These are phyloP conservation scores for Tulasnella sp. DNA, from an alignment of 768 basidiomycete species.

Conservation along the genomic window DNA sequence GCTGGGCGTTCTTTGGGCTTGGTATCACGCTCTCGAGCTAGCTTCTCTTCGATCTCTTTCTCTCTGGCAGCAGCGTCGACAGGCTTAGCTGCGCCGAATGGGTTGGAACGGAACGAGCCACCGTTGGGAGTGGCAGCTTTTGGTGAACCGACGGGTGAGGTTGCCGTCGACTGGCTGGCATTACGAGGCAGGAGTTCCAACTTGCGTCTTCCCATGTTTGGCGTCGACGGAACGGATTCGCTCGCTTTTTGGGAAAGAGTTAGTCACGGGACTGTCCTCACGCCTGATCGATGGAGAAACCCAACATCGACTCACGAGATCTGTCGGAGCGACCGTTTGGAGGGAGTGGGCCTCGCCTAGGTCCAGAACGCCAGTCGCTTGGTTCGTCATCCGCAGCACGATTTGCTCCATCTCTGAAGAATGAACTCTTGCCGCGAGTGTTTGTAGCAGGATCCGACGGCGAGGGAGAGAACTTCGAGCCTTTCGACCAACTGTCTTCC, in stretches of 20 bases:
- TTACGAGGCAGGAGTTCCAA: slow-evolving; percentile 83
- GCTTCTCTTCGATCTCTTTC: slow-evolving; percentile 64
- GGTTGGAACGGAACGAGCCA: slow-evolving; percentile 55
- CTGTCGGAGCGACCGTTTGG: slow-evolving; percentile 20
- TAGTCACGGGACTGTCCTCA: slow-evolving; percentile 26
- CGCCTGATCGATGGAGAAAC: slow-evolving; percentile 13
- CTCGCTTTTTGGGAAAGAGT: slow-evolving; percentile 46
- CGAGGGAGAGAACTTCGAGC: slow-evolving; percentile 66
- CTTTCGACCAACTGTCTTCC: slow-evolving; percentile 75
- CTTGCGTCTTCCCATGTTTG: slow-evolving; percentile 72
- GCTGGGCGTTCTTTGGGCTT: background rate
- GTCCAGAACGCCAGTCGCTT: slow-evolving; percentile 62
- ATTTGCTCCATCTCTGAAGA: slow-evolving; percentile 36
- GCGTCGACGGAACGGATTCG: slow-evolving; percentile 74
- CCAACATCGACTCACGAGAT: slow-evolving; percentile 55
- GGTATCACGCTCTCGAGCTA: slow-evolving; percentile 57
- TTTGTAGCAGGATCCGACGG: slow-evolving; percentile 38
- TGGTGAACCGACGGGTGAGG: slow-evolving; percentile 76
- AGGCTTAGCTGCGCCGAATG: slow-evolving; percentile 86
- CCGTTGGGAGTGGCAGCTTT: slow-evolving; percentile 55
- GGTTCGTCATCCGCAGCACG: slow-evolving; percentile 32
- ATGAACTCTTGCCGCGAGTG: slow-evolving; percentile 9
- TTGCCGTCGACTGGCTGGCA: slow-evolving; percentile 57
- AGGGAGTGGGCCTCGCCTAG: slow-evolving; percentile 33
- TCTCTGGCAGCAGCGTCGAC: slow-evolving; percentile 79